Evolutionary conservation across 2,329 filamentous ascomycete species (phyloP), one percentile per base, ranked within the genome.

Genomic region (Lithohypha guttulata): DNA sequence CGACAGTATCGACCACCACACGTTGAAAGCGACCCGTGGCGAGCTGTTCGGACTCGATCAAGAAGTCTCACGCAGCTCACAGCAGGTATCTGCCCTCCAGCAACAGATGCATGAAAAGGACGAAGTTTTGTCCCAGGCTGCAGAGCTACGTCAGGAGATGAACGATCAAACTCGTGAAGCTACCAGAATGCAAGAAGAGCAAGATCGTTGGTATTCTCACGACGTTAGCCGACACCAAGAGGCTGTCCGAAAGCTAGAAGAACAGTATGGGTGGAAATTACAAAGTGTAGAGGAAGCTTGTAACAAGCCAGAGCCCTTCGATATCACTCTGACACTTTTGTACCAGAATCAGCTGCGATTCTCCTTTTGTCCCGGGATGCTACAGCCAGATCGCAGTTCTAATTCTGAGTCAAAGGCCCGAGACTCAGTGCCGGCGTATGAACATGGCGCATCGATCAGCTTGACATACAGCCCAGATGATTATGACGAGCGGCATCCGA

Each of bases 121-220:
- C 45, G 59, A 67, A 2, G 67, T 69, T 6, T 75, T 89, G 13
- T 71, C 76, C 43, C 66, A 73, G 2, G 69, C 80, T 31, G 66
- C 70, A 6, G 69, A 77, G 42, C 71, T 76, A 52, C 94, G 89
- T 56, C 62, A 76, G 39, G 71, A 77, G 50, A 85, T 73, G 49
- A 54, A 80, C 20, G 70, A 75, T 19, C 82, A 91, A 33, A 95
- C 93, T 42, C 72, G 76, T 42, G 79, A 85, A 52, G 84, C 87
- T 0, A 86, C 95, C 58, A 79, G 77, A 47, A 69, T 93, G 18
- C 75, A 83, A 45, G 86, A 95, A 57, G 83, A 93, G 53, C 93
- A 82, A 56, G 77, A 87, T 38, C 87, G 89, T 26, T 95, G 87
- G 80, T 89, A 80, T 41, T 75, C 79, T 37, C 78, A 72, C 19